Base-by-base conservation (phyloP, 176 grass and related monocot genomes). In the Phoenix dactylifera region DNA sequence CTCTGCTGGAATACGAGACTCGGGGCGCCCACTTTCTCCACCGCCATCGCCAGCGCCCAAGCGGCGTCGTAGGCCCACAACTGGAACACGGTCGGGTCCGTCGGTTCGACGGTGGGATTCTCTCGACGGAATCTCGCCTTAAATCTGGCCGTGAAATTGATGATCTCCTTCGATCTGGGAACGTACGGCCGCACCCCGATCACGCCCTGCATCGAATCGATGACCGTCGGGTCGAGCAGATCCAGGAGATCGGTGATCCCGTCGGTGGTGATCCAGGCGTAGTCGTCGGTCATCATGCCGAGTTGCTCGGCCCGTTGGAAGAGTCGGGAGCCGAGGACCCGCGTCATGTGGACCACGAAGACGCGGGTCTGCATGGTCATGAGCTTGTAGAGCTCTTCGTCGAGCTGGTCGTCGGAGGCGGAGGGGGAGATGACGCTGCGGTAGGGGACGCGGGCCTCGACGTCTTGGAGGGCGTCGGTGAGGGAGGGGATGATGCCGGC, bases 251-350 rank as follows among this genome's bases (percentile, higher is more conserved):
- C 53, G 3, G 86, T 84, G 20, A 90, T 32, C 12, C 80, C 86
- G 62, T 74, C 51, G 28, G 90, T 95, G 74, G 87, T 60, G 68
- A 95, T 69, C 90, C 90, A 95, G 5, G 71, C 86, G 58, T 81
- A 79, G 3, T 74, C 86, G 17, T 73, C 60, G 2, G 17, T 49
- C 83, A 90, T 77, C 80, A 95, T 84, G 6, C 80, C 86, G 19
- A 72, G 64, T 0, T 54, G 50, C 9, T 0, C 16, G 6, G 82
- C 78, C 4, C 35, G 67, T 16, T 17, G 25, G 54, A 89, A 65
- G n/a, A 89, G 77, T 16, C 51, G 67, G 23, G 26, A 18, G 16
- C 82, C 86, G 67, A 89, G 75, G 6, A 0, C 52, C 15, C 24
- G 14, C 16, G 66, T 75, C 60, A 73, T 54, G 77, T 89, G 86